Base-by-base conservation (phyloP, 257 asterid genomes). In the Plantago elongata region DNA sequence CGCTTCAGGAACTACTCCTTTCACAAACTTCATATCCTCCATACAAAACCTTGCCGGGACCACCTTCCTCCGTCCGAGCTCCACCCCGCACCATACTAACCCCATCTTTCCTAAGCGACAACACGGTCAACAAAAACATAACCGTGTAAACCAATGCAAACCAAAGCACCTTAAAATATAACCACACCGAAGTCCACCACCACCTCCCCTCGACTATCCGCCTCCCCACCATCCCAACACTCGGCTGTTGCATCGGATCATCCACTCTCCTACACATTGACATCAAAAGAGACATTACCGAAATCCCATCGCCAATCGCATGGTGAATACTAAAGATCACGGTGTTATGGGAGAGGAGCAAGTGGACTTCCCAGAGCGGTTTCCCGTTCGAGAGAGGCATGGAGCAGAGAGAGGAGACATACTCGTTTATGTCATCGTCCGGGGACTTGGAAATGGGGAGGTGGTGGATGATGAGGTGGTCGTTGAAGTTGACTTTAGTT, bases 221-320 rank as follows among this genome's bases (percentile, higher is more conserved):
- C 68, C 42, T 29, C 44, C 54, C 9, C 49, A 43, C 11, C 9
- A 51, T n/a, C 57, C 63, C 69, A 3, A 75, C 40, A 0, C 72
- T 55, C 37, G 95, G 91, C 18, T 7, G 30, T 68, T 50, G 74
- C 55, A 60, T 34, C 16, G 96, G 88, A 16, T 83, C 89, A 11
- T 73, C 84, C 1, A 58, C 73, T 12, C 69, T 77, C 66, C 94
- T 68, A 61, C 89, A 85, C 66, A 75, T 54, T 34, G 91, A 69
- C 48, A 85, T 64, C n/a, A 87, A 68, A 86, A 82, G 61, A 38
- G 95, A 84, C 86, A 84, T 73, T 18, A 87, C 29, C 5, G 96
- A 85, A 30, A 83, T 71, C 45, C 96, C 96, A 64, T 88, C 96
- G 11, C 96, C 96, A 2, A 88, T 81, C 52, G 94, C 84, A 77